Conservation (phyloP, 2,329 filamentous ascomycete species). For the Fusarium brachygibbosum region DNA sequence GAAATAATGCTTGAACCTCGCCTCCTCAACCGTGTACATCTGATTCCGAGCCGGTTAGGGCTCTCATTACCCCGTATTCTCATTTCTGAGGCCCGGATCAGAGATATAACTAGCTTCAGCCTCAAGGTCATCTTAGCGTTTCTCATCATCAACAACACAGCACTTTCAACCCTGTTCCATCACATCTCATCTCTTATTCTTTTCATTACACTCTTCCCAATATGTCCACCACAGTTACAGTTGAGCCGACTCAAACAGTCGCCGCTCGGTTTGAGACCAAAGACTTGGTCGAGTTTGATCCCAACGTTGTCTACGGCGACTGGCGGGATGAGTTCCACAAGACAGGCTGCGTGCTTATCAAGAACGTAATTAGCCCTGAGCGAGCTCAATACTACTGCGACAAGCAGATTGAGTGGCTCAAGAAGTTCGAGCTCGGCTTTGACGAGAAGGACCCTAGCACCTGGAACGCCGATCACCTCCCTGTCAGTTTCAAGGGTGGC, state of each 20-base stretch:
- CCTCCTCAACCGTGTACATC: not conserved
- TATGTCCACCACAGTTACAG: conserved; percentile 31
- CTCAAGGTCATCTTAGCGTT: conserved; percentile 30
- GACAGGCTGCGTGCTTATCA: conserved; percentile 44
- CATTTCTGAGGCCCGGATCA: conserved; percentile 2
- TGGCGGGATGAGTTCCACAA: conserved; percentile 46
- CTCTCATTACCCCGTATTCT: conserved; percentile 7
- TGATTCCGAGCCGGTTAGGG: conserved; percentile 17
- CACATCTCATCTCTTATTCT: not conserved
- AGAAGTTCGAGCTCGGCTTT: conserved; percentile 44
- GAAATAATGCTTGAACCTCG: not conserved
- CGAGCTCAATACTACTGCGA: conserved; percentile 43
- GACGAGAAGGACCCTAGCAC: conserved; percentile 42
- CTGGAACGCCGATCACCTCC: conserved; percentile 42
- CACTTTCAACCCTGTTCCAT: not conserved
- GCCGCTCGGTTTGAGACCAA: conserved; percentile 43
- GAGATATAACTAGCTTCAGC: conserved; percentile 40
- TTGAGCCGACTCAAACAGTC: conserved; percentile 39
- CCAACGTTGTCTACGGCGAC: conserved; percentile 39
- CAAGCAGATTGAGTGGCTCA: conserved; percentile 46
- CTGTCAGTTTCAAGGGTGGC: conserved; percentile 57
- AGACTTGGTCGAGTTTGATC: conserved; percentile 42
- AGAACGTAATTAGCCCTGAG: conserved; percentile 45
- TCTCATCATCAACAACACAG: conserved; percentile 26
- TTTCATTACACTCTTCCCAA: not conserved